Base-by-base conservation (phyloP, 495 filamentous ascomycete genomes). In the Penicillium manginii region DNA sequence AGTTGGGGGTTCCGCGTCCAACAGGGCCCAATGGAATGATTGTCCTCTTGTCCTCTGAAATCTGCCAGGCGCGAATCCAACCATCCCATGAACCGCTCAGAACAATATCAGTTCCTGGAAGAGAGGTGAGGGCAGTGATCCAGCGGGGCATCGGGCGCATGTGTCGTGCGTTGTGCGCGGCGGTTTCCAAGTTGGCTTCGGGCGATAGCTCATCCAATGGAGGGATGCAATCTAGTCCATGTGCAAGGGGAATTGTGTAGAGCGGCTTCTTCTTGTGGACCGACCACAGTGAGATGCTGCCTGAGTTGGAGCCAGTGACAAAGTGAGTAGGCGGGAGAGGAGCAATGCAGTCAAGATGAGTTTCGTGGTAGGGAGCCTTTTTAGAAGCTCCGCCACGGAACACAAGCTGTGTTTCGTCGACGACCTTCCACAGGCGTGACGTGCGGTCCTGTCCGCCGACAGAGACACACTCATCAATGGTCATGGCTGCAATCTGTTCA, bases 71-170 rank as follows among this genome's bases (percentile, higher is more conserved):
- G 26, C 93, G 81, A 15, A 98, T 81, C 63, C 79, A 84, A 1
- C 94, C 94, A 73, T 98, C 94, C 91, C 93, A 98, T 69, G 91
- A 96, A 15, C 93, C 94, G 58, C 86, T 93, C 35, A 98, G 74
- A 37, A 98, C 81, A 29, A 97, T 73, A 65, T 98, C 91, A 10
- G 90, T 91, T 65, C 91, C 96, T 0, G 93, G 92, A 37, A 98
- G 79, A 4, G 89, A 89, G 26, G 88, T 78, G 43, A 98, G 75
- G 2, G 94, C 94, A 9, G 94, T 98, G 69, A 98, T 93, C 82
- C 90, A 92, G 54, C 93, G 82, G 17, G 92, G 91, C 62, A 65
- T 75, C 31, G 65, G 76, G 15, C 75, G 71, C 60, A 79, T 63
- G 58, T 73, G 69, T 14, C 74, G 73, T 12, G 74, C 52, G 47